Base-by-base conservation (phyloP, 1,139 yeast genomes). In the Hyphopichia wangnamkhiaoensis region DNA sequence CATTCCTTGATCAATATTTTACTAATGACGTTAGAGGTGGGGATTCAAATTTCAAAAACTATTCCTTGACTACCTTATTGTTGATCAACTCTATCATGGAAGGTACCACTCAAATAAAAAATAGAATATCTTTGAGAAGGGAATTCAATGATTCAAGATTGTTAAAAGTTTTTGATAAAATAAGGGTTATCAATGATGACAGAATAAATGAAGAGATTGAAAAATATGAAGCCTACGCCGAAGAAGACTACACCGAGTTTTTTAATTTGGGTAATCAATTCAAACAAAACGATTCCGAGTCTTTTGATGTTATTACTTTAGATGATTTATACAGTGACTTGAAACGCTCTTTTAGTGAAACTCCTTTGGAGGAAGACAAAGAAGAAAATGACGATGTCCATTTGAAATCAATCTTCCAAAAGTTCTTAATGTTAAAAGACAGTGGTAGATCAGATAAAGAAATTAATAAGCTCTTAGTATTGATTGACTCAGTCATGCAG, bases 191-290 rank as follows among this genome's bases (percentile, higher is more conserved):
- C 14, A 56, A 66, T 34, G 70, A 68, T 48, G 61, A 55, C 9
- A 63, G 76, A 31, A 63, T 77, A 26, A 59, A 61, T 38, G 76
- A 74, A 38, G 74, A 75, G 42, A 69, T 77, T 26, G 70, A 68
- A 12, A 65, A 64, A 37, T 78, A 73, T 44, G 69, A 68, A 40
- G 55, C 52, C 1, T 62, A 48, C 33, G 74, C 73, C 1, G 73
- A 68, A 34, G 74, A 65, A 9, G 81, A 76, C 45, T 61, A 56
- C 34, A 55, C 49, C 39, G 55, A 50, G n/a, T 48, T 46, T 35
- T 50, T 55, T 34, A 35, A 33, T 8, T 15, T 43, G 6, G 46
- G 33, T 13, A 48, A 45, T 12, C 39, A 38, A 13, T 39, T 42
- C 21, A 48, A 49, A 6, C 39, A 41, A 14, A 52, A 50, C 12